Evolutionary conservation across 805 yeast genomes (phyloP).

Genomic region (Wickerhamomyces ciferrii): DNA sequence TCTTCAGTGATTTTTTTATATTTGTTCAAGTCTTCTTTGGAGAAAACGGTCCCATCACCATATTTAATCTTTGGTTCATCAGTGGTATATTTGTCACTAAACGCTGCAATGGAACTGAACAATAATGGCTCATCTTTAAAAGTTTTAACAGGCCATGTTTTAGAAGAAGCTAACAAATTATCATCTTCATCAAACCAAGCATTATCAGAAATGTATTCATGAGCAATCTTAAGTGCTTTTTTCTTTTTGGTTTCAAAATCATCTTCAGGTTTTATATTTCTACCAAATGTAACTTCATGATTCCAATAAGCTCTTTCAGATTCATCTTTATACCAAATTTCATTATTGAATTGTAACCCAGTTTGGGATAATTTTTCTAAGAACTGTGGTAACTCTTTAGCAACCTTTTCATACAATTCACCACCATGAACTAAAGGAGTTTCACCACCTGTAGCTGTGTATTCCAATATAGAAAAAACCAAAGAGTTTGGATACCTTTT

Average conservation of each 20-base stretch:
- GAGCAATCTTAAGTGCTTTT: slow-evolving; percentile 21
- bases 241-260: slow-evolving; percentile 19
- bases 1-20: slow-evolving; percentile 14
- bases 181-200: slow-evolving; percentile 22
- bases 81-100: slow-evolving; percentile 10
- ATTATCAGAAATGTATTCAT: slow-evolving; percentile 20
- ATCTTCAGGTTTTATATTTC: slow-evolving; percentile 19
- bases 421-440: slow-evolving; percentile 30
- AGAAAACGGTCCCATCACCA: slow-evolving; percentile 19
- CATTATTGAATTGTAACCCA: slow-evolving; percentile 22
- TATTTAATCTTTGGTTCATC: slow-evolving; percentile 8
- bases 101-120: slow-evolving; percentile 24
- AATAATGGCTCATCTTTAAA: slow-evolving; percentile 13
- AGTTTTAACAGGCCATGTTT: slow-evolving; percentile 17
- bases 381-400: slow-evolving; percentile 17
- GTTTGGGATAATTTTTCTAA: slow-evolving; percentile 15
- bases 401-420: slow-evolving; percentile 21
- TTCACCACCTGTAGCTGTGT: slow-evolving; percentile 24
- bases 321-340: slow-evolving; percentile 22
- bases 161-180: slow-evolving; percentile 24
- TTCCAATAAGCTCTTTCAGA: slow-evolving; percentile 20
- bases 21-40: slow-evolving; percentile 13
- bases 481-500: slow-evolving; percentile 22
- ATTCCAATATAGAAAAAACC: slow-evolving; percentile 19
- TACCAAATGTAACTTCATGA: slow-evolving; percentile 27